Conservation (phyloP, 371 early-diverging fungal species). For the Circinella minor region DNA sequence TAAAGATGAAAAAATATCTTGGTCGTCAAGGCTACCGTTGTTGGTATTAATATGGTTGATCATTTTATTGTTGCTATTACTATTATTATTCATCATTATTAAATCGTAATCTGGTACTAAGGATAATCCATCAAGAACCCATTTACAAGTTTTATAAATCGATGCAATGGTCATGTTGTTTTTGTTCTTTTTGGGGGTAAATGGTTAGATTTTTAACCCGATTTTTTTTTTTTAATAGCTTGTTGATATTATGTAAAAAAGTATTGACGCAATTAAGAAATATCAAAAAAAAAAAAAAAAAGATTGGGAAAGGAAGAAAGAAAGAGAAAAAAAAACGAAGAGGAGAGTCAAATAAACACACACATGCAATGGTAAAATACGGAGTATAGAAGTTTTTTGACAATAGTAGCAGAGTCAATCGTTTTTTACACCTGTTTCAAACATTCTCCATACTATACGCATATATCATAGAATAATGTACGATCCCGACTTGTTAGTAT, state of each 20-base stretch:
- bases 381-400: conserved; percentile 12
- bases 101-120: conserved; percentile 4
- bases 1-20: neutral
- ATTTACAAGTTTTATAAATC: conserved; percentile 10
- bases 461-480: neutral
- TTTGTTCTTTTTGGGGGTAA: no score
- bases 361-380: no score
- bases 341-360: neutral
- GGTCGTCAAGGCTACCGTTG: neutral
- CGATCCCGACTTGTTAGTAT: neutral
- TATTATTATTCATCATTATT: no score
- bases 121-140: conserved; percentile 10
- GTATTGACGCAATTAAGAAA: neutral
- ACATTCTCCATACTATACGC: neutral
- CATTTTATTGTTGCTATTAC: no score
- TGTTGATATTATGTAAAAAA: no score
- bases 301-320: conserved; percentile 1
- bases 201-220: no score
- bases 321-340: neutral
- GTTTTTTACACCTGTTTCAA: neutral
- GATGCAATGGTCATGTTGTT: neutral
- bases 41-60: no score
- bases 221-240: no score
- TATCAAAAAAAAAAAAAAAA: conserved; percentile 11
- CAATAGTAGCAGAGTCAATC: conserved; percentile 12